phyloP scores from a whole-genome alignment of 163 green algal species.

The Chlorella variabilis region DNA sequence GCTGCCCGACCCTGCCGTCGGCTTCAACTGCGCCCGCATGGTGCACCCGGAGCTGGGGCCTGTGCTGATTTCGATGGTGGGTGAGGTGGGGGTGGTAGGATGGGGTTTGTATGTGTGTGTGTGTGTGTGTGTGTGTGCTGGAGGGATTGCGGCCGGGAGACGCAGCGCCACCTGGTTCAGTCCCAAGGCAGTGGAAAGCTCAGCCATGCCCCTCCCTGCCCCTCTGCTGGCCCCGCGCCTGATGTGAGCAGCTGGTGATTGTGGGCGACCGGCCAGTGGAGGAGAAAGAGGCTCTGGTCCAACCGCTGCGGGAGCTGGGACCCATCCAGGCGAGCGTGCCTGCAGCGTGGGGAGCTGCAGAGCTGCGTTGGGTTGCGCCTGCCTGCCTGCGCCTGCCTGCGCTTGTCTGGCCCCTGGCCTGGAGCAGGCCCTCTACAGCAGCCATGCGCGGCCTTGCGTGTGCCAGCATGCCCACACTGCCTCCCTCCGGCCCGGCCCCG shows the following conservation, averaged over 20 bases:
- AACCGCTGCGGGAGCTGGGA: conserved; percentile 17
- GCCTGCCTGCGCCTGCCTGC: no score
- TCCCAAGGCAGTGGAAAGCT: no score
- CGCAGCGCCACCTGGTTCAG: neutral
- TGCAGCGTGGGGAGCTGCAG: no score
- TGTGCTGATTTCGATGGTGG: conserved; percentile 6
- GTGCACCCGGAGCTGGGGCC: neutral
- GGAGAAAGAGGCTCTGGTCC: conserved; percentile 7
- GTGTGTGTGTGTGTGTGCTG: no score
- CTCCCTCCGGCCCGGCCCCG: no score
- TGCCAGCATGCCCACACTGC: no score
- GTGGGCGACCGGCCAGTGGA: neutral
- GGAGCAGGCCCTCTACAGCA: no score
- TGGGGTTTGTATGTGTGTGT: neutral
- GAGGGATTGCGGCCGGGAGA: no score
- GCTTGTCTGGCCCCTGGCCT: no score
- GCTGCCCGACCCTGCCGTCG: neutral
- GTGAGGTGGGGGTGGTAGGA: neutral
- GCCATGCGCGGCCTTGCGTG: no score
- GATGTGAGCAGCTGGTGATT: conserved; percentile 10
- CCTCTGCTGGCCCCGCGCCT: neutral
- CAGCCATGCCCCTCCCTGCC: neutral
- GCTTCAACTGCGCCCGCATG: neutral
- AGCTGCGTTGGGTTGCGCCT: neutral
- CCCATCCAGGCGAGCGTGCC: neutral